These are phyloP conservation scores for Candida boleticola DNA, from an alignment of 805 yeast species.

Conservation along the genomic window DNA sequence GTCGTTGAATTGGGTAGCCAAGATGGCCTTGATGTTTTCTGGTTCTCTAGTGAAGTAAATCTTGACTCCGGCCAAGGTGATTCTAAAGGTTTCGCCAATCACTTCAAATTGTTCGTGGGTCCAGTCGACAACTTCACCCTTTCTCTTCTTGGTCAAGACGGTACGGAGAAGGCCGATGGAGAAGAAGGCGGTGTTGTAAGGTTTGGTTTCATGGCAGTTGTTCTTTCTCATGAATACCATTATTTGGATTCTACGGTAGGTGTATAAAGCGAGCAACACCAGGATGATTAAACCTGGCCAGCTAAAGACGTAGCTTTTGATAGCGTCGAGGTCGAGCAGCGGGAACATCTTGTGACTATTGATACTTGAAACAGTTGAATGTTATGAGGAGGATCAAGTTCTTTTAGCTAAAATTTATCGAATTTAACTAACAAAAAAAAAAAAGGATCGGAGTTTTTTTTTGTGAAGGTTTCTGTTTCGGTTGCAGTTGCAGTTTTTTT, in stretches of 20 bases:
- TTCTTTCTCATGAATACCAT: constrained; percentile 13
- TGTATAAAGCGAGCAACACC: not conserved
- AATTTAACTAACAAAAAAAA: no score
- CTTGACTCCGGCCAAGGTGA: constrained; percentile 15
- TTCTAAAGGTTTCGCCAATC: constrained; percentile 5
- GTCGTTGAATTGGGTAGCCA: constrained; percentile 38
- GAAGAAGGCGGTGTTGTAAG: constrained; percentile 7
- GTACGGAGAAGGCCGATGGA: constrained; percentile 7
- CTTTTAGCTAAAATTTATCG: no score
- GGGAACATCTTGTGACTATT: not conserved
- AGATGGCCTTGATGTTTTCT: constrained; percentile 35
- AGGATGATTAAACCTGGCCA: not conserved
- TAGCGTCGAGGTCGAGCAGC: not conserved
- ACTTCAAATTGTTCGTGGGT: constrained; percentile 8
- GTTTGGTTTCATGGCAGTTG: constrained; percentile 16
- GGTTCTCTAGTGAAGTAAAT: constrained; percentile 30
- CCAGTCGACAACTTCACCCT: constrained; percentile 25
- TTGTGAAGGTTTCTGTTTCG: no score
- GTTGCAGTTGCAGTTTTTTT: no score
- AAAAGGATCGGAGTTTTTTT: no score
- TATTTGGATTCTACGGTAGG: constrained; percentile 1
- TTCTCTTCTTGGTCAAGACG: constrained; percentile 16
- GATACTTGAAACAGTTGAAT: not conserved
- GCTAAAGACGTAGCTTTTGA: not conserved
- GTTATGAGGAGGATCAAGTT: no score